phyloP scores from a whole-genome alignment of 1,284 basidiomycete genomes.

The Erythrobasidium hasegawianum region DNA sequence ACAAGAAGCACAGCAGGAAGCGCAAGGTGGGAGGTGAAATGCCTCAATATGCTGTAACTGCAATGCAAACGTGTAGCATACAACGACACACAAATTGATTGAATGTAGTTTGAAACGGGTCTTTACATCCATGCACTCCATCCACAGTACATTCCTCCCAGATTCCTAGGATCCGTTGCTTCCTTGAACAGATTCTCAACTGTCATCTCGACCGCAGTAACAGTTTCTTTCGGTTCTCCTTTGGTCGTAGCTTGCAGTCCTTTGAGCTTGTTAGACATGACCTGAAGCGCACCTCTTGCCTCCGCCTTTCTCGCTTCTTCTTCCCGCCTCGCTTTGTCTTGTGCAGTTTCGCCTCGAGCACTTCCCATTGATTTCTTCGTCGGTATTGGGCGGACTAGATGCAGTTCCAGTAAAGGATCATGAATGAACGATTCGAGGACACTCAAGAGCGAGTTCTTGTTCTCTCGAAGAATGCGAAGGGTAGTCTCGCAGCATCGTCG shows the following conservation, averaged over 20 bases:
- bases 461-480: constrained; percentile 77
- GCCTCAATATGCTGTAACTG: not conserved
- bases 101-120: not conserved
- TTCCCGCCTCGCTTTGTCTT: constrained; percentile 46
- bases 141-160: constrained; percentile 55
- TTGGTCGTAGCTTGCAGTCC: constrained; percentile 60
- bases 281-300: constrained; percentile 69
- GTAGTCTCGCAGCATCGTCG: constrained; percentile 90
- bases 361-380: constrained; percentile 1
- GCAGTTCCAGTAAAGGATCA: constrained; percentile 96
- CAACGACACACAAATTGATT: not conserved
- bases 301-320: constrained; percentile 47
- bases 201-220: constrained; percentile 74
- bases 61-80: constrained; percentile 1
- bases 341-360: constrained; percentile 16
- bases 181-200: constrained; percentile 87
- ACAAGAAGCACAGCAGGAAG: not conserved
- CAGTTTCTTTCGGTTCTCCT: constrained; percentile 59
- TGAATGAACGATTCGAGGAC: constrained; percentile 97
- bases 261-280: constrained; percentile 77
- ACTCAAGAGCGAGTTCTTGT: constrained; percentile 91
- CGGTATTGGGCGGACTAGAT: constrained; percentile 57
- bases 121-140: not conserved
- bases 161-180: constrained; percentile 66
- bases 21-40: constrained; percentile 5